Evolutionary conservation across 2,329 filamentous ascomycete genomes (phyloP).

Genomic region (Aspergillus nomiae): DNA sequence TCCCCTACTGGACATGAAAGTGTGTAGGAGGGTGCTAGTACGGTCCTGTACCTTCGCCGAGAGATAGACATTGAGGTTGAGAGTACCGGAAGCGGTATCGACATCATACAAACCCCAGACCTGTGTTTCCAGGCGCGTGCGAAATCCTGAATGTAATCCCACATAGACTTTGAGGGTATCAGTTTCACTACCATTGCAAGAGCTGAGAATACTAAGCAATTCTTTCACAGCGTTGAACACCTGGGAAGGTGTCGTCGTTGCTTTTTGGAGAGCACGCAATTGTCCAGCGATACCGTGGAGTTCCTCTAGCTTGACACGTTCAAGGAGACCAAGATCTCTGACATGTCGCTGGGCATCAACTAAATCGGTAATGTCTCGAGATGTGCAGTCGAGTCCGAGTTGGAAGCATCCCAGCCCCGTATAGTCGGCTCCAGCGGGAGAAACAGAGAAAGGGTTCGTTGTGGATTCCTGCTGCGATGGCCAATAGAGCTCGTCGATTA

Average conservation of each 20-base stretch:
- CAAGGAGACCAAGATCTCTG: conserved; percentile 43
- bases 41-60: conserved; percentile 49
- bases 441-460: conserved; percentile 41
- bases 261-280: conserved; percentile 21
- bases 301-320: conserved; percentile 26
- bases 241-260: conserved; percentile 10
- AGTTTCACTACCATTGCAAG: conserved; percentile 17
- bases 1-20: conserved; percentile 40
- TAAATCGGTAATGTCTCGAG: conserved; percentile 47
- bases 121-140: conserved; percentile 36
- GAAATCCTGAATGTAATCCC: conserved; percentile 46
- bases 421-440: conserved; percentile 39
- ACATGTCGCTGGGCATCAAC: conserved; percentile 49
- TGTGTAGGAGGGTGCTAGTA: conserved; percentile 47
- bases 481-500: conserved; percentile 34
- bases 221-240: conserved; percentile 29
- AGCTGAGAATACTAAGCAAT: conserved; percentile 27
- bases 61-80: conserved; percentile 44
- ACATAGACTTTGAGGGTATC: conserved; percentile 35
- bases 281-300: conserved; percentile 18
- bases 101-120: conserved; percentile 46
- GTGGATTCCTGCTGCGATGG: conserved; percentile 31
- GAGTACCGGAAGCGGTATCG: conserved; percentile 34
- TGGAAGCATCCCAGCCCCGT: conserved; percentile 50
- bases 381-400: conserved; percentile 45